Base-by-base conservation (phyloP, 345 rosid genomes). In the Salix brachista region DNA sequence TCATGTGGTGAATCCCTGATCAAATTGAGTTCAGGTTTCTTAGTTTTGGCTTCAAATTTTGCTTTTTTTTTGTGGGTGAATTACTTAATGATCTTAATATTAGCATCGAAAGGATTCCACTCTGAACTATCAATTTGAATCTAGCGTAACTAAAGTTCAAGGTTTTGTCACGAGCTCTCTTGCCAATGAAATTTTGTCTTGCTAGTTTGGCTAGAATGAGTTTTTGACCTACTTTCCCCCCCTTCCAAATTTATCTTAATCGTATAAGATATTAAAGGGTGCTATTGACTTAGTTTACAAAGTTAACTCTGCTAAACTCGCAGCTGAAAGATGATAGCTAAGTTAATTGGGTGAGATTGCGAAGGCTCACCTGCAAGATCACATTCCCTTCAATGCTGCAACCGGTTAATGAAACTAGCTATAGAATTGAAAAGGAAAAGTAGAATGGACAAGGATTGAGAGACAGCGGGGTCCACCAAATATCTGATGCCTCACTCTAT, bases 401-500 rank as follows among this genome's bases (percentile, higher is more conserved):
- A 70, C 18, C 54, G 19, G 67, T 48, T 28, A n/a, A 8, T 5
- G 21, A 8, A 73, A 54, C 5, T 26, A 39, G 26, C 14, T 11
- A 34, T 34, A 34, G 6, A 77, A 65, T 2, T 32, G 46, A 73
- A 3, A 39, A 39, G 67, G n/a, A 70, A 7, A 26, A 32, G 16
- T 5, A 65, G 61, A 74, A 66, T 46, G 76, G 80, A 61, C 79
- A 81, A 72, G 75, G 67, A 21, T 25, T 25, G 88, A 77, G 89
- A 81, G 85, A 82, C 11, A 69, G 85, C 74, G 83, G 98, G 75
- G 64, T 87, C 91, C 86, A 87, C 86, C 77, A 80, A 82, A 84
- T 81, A 88, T 88, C 83, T 75, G 89, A 86, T 86, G 90, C 88
- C 92, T 93, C 87, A 89, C 90, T 79, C 90, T 71, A 80, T 74